phyloP scores from a whole-genome alignment of 495 filamentous ascomycete genomes.

The Trichoderma asperelloides region DNA sequence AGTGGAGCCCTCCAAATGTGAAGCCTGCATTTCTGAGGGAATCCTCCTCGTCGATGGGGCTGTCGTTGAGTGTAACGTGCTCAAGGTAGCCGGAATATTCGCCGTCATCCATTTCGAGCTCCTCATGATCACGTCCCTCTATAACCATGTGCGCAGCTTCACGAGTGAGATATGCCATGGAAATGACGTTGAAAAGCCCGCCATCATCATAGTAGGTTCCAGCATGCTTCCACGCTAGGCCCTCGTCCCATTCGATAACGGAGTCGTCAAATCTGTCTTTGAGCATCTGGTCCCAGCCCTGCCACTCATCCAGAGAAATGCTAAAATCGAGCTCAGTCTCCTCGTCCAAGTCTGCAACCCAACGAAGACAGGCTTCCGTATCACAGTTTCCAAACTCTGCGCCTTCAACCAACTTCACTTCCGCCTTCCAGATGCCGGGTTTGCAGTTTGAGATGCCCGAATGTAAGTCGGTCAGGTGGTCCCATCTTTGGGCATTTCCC shows the following conservation, averaged over 20 bases:
- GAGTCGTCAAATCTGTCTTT: background rate
- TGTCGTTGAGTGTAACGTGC: background rate
- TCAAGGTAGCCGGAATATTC: background rate
- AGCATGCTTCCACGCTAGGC: background rate
- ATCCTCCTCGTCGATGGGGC: background rate
- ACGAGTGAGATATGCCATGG: background rate
- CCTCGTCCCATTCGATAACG: background rate
- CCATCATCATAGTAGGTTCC: background rate
- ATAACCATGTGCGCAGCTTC: background rate
- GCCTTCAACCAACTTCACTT: background rate
- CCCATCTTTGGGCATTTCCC: background rate
- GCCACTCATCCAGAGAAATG: background rate
- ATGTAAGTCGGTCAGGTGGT: background rate
- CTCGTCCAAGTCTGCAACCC: background rate
- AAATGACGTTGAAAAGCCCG: background rate
- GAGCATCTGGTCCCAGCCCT: background rate
- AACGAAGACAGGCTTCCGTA: background rate
- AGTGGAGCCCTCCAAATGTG: background rate
- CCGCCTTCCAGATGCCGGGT: background rate
- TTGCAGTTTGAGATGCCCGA: background rate
- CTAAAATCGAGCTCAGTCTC: background rate
- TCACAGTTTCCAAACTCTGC: background rate
- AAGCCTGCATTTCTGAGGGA: background rate
- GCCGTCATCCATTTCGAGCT: background rate
- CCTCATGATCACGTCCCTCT: background rate